phyloP scores from a whole-genome alignment of 768 basidiomycete species.

The Lentinula lateritia region DNA sequence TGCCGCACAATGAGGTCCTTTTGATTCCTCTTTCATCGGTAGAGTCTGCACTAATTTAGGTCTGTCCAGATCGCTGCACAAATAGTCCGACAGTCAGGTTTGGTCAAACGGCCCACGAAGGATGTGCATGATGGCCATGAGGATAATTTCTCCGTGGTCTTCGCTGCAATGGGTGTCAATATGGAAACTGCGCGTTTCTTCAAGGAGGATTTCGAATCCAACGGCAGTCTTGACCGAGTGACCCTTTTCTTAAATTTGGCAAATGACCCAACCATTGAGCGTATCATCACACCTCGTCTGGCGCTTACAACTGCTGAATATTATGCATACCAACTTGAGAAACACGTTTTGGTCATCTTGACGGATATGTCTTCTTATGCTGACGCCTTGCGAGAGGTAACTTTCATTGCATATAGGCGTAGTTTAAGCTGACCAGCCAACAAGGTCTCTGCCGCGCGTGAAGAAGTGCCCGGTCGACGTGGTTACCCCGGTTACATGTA shows the following conservation, averaged over 20 bases:
- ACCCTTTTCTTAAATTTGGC: constrained; percentile 98
- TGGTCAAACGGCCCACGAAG: constrained; percentile 95
- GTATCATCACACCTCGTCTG: constrained; percentile 98
- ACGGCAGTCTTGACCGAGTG: constrained; percentile 94
- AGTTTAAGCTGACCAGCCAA: constrained; percentile 8
- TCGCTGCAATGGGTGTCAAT: constrained; percentile 99
- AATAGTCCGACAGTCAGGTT: constrained; percentile 98
- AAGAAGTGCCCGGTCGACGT: constrained; percentile 98
- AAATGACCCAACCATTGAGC: constrained; percentile 98
- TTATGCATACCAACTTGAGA: constrained; percentile 99
- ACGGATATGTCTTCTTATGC: constrained; percentile 99
- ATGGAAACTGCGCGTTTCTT: constrained; percentile 99
- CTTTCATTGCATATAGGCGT: constrained; percentile 21
- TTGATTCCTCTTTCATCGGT: constrained; percentile 7
- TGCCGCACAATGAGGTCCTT: constrained; percentile 94
- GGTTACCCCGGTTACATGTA: constrained; percentile 99
- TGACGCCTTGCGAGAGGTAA: constrained; percentile 89
- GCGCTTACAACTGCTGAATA: constrained; percentile 98
- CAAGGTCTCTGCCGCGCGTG: constrained; percentile 95
- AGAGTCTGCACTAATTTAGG: constrained; percentile 3
- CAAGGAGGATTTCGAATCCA: constrained; percentile 99
- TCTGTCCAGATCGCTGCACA: constrained; percentile 88
- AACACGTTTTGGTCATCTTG: constrained; percentile 97
- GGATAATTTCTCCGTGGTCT: constrained; percentile 99
- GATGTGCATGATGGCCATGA: constrained; percentile 98